Base-by-base conservation (phyloP, 257 asterid genomes). In the Petunia axillaris region DNA sequence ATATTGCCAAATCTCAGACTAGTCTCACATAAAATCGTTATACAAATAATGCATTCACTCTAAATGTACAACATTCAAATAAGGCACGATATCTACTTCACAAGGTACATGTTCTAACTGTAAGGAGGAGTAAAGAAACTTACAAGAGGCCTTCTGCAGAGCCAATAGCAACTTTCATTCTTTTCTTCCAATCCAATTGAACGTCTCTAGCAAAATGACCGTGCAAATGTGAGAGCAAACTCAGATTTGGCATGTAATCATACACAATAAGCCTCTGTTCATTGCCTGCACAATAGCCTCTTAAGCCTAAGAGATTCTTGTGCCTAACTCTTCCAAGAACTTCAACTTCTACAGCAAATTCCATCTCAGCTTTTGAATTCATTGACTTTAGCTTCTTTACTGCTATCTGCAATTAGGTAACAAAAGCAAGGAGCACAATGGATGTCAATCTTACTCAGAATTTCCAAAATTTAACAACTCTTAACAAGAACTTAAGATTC, bases 281-380 rank as follows among this genome's bases (percentile, higher is more conserved):
- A 15, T 81, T 87, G 1, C 92, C 98, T 1, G 87, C 97, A 64
- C 94, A 93, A 25, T 91, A 93, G 1, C 98, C 98, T 78, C 98
- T 82, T 11, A 93, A 86, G 2, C 98, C 98, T 76, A 93, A 55
- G 4, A 93, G 88, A 83, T 93, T 93, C 84, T 91, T 89, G 93
- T 93, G 98, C 48, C 95, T 81, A 39, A 91, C 98, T 81, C 98
- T 87, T 52, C 98, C 98, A 5, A 93, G 88, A 5, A 93, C 98
- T 88, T 93, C 97, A 16, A 93, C 98, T 77, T 93, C 98, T 79
- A 93, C 94, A 0, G 97, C 97, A 48, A 91, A 93, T 78, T 93
- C 98, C 98, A 93, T 93, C 63, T 93, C 98, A 1, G 98, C 98
- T 83, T 93, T 93, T 1, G 95, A 91, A 25, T 86, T 93, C 96